These are phyloP conservation scores for Phytophthora pluvialis DNA, from an alignment of 352 stramenopile species.

Conservation along the genomic window DNA sequence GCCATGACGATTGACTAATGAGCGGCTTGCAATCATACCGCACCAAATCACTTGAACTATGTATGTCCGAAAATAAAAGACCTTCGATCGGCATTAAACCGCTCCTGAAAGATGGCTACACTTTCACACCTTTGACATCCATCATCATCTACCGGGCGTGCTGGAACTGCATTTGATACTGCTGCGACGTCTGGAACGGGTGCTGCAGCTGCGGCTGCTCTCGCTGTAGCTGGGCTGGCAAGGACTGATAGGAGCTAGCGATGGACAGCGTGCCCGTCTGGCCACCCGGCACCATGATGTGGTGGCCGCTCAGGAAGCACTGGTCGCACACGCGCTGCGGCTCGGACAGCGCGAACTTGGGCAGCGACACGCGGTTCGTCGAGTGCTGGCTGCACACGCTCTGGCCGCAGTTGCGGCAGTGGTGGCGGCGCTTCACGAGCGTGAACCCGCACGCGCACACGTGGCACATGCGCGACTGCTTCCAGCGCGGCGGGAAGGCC, in stretches of 20 bases:
- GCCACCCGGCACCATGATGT: conserved; percentile 46
- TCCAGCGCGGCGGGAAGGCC: conserved; percentile 77
- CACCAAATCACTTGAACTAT: conserved; percentile 20
- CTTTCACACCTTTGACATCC: conserved; percentile 16
- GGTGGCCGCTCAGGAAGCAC: conserved; percentile 74
- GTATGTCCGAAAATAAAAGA: conserved; percentile 34
- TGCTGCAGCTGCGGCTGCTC: conserved; percentile 39
- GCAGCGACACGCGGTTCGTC: conserved; percentile 78
- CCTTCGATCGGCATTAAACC: conserved; percentile 37
- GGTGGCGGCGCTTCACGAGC: conserved; percentile 78
- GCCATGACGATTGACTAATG: conserved; percentile 27
- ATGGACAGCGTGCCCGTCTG: conserved; percentile 41
- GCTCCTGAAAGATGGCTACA: conserved; percentile 36
- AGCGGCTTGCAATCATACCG: conserved; percentile 9
- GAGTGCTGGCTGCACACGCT: conserved; percentile 79
- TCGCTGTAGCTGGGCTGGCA: conserved; percentile 45
- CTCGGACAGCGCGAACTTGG: conserved; percentile 74
- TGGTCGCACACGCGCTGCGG: conserved; percentile 83
- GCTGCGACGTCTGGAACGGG: conserved; percentile 42
- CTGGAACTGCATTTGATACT: conserved; percentile 45
- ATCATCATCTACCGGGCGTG: conserved; percentile 32
- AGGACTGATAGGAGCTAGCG: conserved; percentile 48
- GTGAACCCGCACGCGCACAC: conserved; percentile 69
- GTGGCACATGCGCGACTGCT: conserved; percentile 75
- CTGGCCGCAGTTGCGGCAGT: conserved; percentile 84